Conservation (phyloP, 1,139 yeast species). For the Geotrichum restrictum region DNA sequence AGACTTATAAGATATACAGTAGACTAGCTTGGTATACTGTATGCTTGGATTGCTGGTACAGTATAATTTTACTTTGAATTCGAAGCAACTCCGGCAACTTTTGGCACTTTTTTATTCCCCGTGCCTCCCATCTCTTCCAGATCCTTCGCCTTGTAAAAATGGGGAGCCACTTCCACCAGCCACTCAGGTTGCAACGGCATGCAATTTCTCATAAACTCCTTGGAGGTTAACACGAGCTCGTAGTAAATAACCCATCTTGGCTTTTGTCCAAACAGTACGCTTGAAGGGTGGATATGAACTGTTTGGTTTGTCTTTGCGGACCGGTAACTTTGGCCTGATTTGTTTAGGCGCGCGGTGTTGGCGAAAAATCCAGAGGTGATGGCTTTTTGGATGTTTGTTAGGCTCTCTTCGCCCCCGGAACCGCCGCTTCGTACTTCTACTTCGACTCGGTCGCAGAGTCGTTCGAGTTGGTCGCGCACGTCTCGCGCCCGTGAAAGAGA, state of each 20-base stretch:
- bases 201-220: slow-evolving; percentile 86
- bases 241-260: slow-evolving; percentile 74
- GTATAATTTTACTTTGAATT: neutral
- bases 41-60: too few relatives aligned
- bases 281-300: slow-evolving; percentile 81
- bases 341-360: slow-evolving; percentile 66
- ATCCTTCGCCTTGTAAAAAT: slow-evolving; percentile 42
- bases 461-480: slow-evolving; percentile 65
- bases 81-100: slow-evolving; percentile 11
- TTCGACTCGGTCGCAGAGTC: slow-evolving; percentile 61
- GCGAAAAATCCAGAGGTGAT: slow-evolving; percentile 80
- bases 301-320: slow-evolving; percentile 60
- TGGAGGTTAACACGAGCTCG: slow-evolving; percentile 79
- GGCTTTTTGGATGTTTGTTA: slow-evolving; percentile 54
- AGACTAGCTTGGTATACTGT: too few relatives aligned
- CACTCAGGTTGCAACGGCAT: slow-evolving; percentile 66
- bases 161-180: slow-evolving; percentile 64
- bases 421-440: slow-evolving; percentile 37
- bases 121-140: slow-evolving; percentile 26
- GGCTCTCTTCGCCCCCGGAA: slow-evolving; percentile 27
- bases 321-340: slow-evolving; percentile 67
- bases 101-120: slow-evolving; percentile 23
- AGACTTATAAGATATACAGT: too few relatives aligned
- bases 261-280: slow-evolving; percentile 53
- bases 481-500: slow-evolving; percentile 67